phyloP scores from a whole-genome alignment of 495 filamentous ascomycete species.

The Penicillium pancosmium region DNA sequence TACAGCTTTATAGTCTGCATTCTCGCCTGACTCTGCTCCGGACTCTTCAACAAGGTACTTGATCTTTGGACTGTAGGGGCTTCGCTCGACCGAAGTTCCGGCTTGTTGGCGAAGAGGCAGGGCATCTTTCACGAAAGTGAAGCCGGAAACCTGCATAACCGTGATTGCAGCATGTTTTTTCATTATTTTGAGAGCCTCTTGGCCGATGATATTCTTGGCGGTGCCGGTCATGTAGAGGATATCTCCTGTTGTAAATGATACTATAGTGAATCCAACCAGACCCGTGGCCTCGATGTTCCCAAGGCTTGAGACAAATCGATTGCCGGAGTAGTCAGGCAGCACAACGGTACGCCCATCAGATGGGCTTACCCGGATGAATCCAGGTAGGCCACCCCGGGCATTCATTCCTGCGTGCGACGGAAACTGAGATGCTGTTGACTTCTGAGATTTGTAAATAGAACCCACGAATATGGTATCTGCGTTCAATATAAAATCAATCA shows the following conservation, averaged over 20 bases:
- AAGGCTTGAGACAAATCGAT: constrained; percentile 21
- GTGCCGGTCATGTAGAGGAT: constrained; percentile 22
- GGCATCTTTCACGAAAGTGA: constrained; percentile 18
- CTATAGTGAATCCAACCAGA: constrained; percentile 18
- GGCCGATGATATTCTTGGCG: constrained; percentile 18
- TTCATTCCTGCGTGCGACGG: constrained; percentile 25
- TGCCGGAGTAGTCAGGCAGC: constrained; percentile 25
- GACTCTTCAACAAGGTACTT: constrained; percentile 21
- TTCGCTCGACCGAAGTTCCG: constrained; percentile 19
- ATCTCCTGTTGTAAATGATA: constrained; percentile 22
- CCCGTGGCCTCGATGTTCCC: constrained; percentile 23
- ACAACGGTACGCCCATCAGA: constrained; percentile 21
- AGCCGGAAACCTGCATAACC: constrained; percentile 16
- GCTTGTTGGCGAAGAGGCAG: constrained; percentile 18
- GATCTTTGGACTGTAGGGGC: constrained; percentile 24
- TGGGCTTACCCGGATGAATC: constrained; percentile 21
- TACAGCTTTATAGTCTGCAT: constrained; percentile 3
- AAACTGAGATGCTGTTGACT: not conserved
- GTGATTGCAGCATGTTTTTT: constrained; percentile 17
- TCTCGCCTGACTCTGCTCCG: not conserved
- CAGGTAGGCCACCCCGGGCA: constrained; percentile 19
- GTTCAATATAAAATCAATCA: constrained; percentile 17
- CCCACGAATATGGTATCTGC: constrained; percentile 21
- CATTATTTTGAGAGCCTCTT: constrained; percentile 18
- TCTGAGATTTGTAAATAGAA: constrained; percentile 10